These are phyloP conservation scores for Dictyostelium purpureum DNA, from an alignment of 78 protist genomes.

Conservation along the genomic window DNA sequence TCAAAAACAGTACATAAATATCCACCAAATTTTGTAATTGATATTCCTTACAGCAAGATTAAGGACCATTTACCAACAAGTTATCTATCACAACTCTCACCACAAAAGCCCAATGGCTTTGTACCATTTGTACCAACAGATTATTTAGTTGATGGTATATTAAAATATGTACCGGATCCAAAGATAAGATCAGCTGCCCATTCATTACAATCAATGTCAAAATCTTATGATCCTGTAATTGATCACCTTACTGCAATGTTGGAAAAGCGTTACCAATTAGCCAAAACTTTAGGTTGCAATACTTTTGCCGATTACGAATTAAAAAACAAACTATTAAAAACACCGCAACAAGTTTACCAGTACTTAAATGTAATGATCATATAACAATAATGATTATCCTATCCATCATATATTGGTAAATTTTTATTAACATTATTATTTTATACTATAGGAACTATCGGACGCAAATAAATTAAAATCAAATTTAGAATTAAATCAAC, in stretches of 20 bases:
- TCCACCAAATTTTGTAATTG: neutral
- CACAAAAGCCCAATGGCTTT: neutral
- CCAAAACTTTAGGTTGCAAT: neutral
- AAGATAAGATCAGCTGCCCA: neutral
- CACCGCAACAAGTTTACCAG: constrained; percentile 23
- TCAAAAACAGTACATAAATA: neutral
- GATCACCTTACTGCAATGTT: neutral
- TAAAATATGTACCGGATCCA: constrained; percentile 22
- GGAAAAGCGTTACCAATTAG: neutral
- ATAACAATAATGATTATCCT: neutral
- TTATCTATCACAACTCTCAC: neutral
- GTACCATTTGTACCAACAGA: neutral
- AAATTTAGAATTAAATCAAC: constrained; percentile 12
- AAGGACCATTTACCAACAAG: neutral
- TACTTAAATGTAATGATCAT: constrained; percentile 24
- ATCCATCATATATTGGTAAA: neutral
- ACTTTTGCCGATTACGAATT: constrained; percentile 16
- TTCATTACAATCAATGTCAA: neutral
- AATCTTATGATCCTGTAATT: neutral
- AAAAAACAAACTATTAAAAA: constrained; percentile 28
- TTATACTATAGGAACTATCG: constrained; percentile 8
- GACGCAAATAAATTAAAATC: neutral
- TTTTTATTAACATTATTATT: neutral
- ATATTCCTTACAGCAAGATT: neutral
- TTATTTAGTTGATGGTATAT: neutral